Conservation (phyloP, 257 asterid genomes). For the Solanum okadae region DNA sequence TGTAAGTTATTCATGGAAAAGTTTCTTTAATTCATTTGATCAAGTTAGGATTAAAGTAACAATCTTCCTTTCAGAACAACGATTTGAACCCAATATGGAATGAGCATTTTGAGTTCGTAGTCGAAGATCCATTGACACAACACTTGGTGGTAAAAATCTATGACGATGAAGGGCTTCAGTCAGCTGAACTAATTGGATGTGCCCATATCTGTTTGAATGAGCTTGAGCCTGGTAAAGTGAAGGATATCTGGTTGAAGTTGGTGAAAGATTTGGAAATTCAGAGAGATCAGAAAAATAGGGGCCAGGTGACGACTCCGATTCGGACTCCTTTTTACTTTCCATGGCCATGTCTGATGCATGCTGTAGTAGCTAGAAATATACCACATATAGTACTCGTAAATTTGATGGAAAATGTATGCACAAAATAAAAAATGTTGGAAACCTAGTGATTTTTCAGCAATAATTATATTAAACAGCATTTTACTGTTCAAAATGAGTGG, state of each 20-base stretch:
- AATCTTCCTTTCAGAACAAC: slow-evolving; percentile 37
- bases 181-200: slow-evolving; percentile 79
- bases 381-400: not conserved
- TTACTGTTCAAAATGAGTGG: not conserved
- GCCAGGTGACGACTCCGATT: slow-evolving; percentile 35
- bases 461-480: not conserved
- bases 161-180: slow-evolving; percentile 88
- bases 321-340: not conserved
- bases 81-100: slow-evolving; percentile 80
- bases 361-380: not conserved
- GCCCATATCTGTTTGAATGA: slow-evolving; percentile 39
- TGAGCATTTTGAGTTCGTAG: slow-evolving; percentile 76
- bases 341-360: not conserved
- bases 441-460: not conserved
- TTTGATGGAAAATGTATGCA: not conserved
- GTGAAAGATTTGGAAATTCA: slow-evolving; percentile 80
- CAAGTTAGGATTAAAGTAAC: not conserved
- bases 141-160: slow-evolving; percentile 61
- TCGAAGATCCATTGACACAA: slow-evolving; percentile 77
- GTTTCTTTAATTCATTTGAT: not conserved
- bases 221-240: slow-evolving; percentile 82
- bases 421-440: not conserved
- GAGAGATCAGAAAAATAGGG: slow-evolving; percentile 74
- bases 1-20: slow-evolving; percentile 26
- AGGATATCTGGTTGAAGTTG: slow-evolving; percentile 74